Evolutionary conservation across 805 yeast species (phyloP), one percentile per base, ranked within the genome.

Genomic region (Ogataea kodamae): DNA sequence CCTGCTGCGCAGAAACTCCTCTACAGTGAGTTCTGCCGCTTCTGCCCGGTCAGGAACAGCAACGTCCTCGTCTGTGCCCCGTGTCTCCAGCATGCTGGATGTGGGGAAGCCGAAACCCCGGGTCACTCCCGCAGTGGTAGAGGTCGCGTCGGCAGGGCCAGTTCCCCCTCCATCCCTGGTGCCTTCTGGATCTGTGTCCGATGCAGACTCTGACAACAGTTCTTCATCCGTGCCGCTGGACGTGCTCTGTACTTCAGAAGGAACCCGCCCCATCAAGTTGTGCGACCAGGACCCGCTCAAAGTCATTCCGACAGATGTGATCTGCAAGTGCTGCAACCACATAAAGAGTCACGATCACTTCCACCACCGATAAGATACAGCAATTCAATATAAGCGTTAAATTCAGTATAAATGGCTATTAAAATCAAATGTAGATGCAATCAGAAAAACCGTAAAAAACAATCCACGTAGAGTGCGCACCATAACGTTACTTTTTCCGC

Each of bases 291-390:
- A 39, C 10, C 42, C 48, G 1, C 34, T 50, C 25, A 42, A 46
- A 18, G 50, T 55, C 19, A 46, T 57, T 11, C 50, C 59, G 3
- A 40, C 42, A 20, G 53, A 46, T 2, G 30, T 45, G 8, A 53
- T 55, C 18, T 46, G 40, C 26, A 53, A 47, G 30, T 49, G 54
- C 25, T 48, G 54, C n/a, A 25, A 50, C 20, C 36, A 27, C 9
- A 37, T 36, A 5, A 48, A 40, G 26, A 23, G 23, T 10, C 54
- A 49, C 25, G 31, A 33, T 12, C 54, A 49, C 24, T 16, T 45
- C 11, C 27, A 27, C 15, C 21, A 19, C 28, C 12, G 32, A 18
- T 33, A n/a, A n/a, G n/a, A n/a, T n/a, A n/a, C n/a, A n/a, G n/a
- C n/a, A n/a, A n/a, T n/a, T n/a, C n/a, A n/a, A n/a, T n/a, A n/a